A percentile compares a stretch with the other conserved stretches of the same genome.
Evolutionary conservation across 148 eudicot genomes (phyloP).

Genomic region (Tetragonia tetragonoides): DNA sequence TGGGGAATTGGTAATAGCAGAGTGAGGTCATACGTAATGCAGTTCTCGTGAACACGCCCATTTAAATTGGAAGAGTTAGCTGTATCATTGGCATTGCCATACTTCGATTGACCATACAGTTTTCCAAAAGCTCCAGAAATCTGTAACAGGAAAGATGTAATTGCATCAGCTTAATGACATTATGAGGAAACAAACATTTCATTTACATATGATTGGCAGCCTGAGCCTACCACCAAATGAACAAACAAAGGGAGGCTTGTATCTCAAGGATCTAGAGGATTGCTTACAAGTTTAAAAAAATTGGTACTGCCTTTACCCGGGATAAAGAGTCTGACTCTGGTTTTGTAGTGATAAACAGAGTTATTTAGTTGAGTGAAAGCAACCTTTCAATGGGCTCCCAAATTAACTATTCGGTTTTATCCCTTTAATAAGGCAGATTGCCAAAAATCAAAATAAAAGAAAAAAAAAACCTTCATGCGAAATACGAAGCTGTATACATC

Average conservation of each 20-base stretch:
- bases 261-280: background rate
- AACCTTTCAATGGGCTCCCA: too few species aligned
- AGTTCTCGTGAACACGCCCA: constrained; percentile 73
- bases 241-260: background rate
- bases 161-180: constrained; percentile 14
- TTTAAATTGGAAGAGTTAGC: constrained; percentile 39
- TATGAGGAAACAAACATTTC: background rate
- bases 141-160: constrained; percentile 35
- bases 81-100: constrained; percentile 49
- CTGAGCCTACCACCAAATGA: background rate
- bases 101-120: constrained; percentile 80
- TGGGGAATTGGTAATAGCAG: background rate
- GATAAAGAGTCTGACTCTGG: background rate
- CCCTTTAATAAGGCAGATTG: too few species aligned
- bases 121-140: constrained; percentile 90
- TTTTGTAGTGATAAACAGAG: too few species aligned
- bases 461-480: too few species aligned
- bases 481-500: too few species aligned
- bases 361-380: too few species aligned
- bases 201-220: background rate
- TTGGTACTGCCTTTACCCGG: background rate
- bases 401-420: too few species aligned
- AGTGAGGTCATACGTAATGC: constrained; percentile 59
- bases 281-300: background rate
- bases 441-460: too few species aligned